Evolutionary conservation across 2,329 filamentous ascomycete genomes (phyloP).

Genomic region (Penicillium hordei): DNA sequence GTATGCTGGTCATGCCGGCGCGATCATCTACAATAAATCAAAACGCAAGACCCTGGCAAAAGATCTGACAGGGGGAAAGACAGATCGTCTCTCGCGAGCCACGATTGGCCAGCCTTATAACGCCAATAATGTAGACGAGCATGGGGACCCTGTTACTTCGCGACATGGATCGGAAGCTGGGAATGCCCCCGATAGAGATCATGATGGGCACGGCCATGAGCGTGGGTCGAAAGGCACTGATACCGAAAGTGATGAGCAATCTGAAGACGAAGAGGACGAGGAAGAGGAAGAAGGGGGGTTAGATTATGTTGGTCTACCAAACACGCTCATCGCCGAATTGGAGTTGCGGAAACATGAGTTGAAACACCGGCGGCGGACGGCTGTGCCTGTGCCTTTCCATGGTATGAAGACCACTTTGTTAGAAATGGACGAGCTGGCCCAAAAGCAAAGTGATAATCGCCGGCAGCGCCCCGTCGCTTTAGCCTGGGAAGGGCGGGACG

Average conservation of each 20-base stretch:
- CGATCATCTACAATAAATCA: slow-evolving; percentile 68
- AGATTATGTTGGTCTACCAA: slow-evolving; percentile 69
- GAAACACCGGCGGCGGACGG: slow-evolving; percentile 72
- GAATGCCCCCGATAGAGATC: slow-evolving; percentile 20
- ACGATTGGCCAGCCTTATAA: slow-evolving; percentile 25
- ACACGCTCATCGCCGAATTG: slow-evolving; percentile 87
- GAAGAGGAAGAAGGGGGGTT: slow-evolving; percentile 37
- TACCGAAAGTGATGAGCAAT: slow-evolving; percentile 23
- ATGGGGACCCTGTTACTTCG: not conserved
- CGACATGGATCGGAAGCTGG: slow-evolving; percentile 1
- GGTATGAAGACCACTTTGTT: slow-evolving; percentile 90
- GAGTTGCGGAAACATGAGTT: slow-evolving; percentile 88
- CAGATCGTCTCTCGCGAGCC: slow-evolving; percentile 33
- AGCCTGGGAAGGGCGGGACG: slow-evolving; percentile 74
- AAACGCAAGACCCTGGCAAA: slow-evolving; percentile 31
- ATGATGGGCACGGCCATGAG: slow-evolving; percentile 15
- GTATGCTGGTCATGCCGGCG: slow-evolving; percentile 72
- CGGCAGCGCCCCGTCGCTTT: slow-evolving; percentile 77
- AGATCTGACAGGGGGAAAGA: slow-evolving; percentile 27
- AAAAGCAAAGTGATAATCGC: slow-evolving; percentile 70
- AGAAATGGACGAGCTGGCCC: slow-evolving; percentile 84
- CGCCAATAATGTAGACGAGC: slow-evolving; percentile 4
- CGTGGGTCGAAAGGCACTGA: slow-evolving; percentile 10
- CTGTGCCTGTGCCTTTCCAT: slow-evolving; percentile 54
- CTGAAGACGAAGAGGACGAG: slow-evolving; percentile 41